Evolutionary conservation across 2,329 filamentous ascomycete species (phyloP), one percentile per base, ranked within the genome.

Genomic region (Cladorrhinum sp.): DNA sequence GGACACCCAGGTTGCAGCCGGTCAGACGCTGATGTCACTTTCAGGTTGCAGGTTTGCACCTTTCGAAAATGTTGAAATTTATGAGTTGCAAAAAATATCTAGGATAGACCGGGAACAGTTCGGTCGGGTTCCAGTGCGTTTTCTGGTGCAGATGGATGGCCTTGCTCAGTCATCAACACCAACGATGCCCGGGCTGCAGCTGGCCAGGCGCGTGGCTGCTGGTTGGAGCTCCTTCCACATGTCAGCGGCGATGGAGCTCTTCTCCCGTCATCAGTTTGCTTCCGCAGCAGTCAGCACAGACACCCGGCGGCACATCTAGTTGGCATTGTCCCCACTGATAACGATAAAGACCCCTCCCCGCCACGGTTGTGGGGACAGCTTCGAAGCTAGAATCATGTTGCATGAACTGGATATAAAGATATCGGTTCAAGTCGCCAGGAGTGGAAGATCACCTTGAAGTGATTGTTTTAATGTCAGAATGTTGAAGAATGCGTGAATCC

Each of bases 341-440:
- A 58, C 57, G 57, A 59, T 59, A 59, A 59, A 39, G 50, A 49
- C 42, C 42, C 42, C 42, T 42, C 57, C 57, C 57, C 57, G 57
- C 57, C 57, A 59, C 57, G 48, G 12, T 4, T 23, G 26, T 54
- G 18, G 26, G 10, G 42, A 46, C 16, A 7, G 18, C 42, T 21
- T 46, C 18, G 42, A 21, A 46, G 42, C 42, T 46, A 46, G 18
- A 46, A 46, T 46, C 4, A 46, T 4, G 16, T 46, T 46, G 42
- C 42, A 46, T 18, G 14, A 20, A 46, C 16, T 18, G 8, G n/a
- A 18, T 18, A 46, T 46, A 18, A 46, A 2, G n/a, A 21, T 46
- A 18, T 28, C 26, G 9, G 26, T 28, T 28, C 9, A 28, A 28
- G 26, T 28, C n/a, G n/a, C n/a, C n/a, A n/a, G n/a, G n/a, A n/a